Evolutionary conservation across 1,284 basidiomycete genomes (phyloP).

Genomic region (Microbotryomycetes sp.): DNA sequence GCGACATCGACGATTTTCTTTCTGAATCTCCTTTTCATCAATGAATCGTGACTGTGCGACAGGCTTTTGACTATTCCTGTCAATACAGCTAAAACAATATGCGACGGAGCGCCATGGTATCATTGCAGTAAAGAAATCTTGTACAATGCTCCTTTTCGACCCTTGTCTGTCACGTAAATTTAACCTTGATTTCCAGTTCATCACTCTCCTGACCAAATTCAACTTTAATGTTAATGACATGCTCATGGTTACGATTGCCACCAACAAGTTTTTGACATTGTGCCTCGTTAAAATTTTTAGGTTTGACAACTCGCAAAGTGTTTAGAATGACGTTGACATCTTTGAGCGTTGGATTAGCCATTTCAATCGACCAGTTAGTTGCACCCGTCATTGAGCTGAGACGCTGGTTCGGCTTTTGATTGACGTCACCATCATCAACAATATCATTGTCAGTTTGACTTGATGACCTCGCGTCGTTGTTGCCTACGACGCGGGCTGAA

Average conservation of each 20-base stretch:
- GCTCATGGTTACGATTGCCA: not conserved
- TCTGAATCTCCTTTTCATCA: no score
- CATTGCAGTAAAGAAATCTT: not conserved
- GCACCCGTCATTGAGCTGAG: not conserved
- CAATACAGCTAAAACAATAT: no score
- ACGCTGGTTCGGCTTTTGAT: no score
- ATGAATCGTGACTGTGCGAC: no score
- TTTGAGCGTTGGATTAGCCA: slow-evolving; percentile 8
- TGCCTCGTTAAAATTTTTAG: not conserved
- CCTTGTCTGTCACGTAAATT: not conserved
- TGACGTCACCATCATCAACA: slow-evolving; percentile 1
- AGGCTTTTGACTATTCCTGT: no score
- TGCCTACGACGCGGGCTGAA: not conserved
- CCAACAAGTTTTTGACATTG: not conserved
- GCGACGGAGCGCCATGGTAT: no score
- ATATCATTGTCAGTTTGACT: slow-evolving; percentile 1
- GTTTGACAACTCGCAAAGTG: not conserved
- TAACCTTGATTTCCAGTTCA: not conserved
- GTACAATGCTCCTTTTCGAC: not conserved
- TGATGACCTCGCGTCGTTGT: not conserved
- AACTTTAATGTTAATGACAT: not conserved
- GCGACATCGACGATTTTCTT: no score
- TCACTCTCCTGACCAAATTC: not conserved
- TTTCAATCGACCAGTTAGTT: not conserved
- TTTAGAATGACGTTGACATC: slow-evolving; percentile 20